Evolutionary conservation across 345 rosid species (phyloP).

Genomic region (Tarenaya hassleriana): DNA sequence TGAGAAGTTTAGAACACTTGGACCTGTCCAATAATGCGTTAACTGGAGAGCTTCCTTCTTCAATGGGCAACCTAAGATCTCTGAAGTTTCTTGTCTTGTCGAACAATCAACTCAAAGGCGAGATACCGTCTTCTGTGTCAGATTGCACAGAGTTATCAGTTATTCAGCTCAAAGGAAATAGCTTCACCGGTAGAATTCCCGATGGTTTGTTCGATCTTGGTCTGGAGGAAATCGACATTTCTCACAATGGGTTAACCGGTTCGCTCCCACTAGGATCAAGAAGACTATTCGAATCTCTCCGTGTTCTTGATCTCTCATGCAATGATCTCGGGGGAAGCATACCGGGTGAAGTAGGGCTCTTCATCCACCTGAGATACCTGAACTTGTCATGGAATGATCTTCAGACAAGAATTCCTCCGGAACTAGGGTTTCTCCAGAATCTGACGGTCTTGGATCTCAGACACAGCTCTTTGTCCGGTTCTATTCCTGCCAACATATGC

Average conservation of each 20-base stretch:
- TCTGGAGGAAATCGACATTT: slow-evolving; percentile 63
- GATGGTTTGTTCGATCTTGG: slow-evolving; percentile 59
- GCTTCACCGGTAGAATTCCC: slow-evolving; percentile 56
- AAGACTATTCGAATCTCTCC: slow-evolving; percentile 45
- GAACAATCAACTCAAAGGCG: slow-evolving; percentile 48
- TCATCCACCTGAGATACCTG: slow-evolving; percentile 51
- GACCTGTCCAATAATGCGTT: slow-evolving; percentile 62
- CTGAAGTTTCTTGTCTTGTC: slow-evolving; percentile 51
- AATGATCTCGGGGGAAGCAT: slow-evolving; percentile 59
- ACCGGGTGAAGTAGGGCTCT: slow-evolving; percentile 61
- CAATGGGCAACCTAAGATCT: slow-evolving; percentile 48
- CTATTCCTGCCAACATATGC: slow-evolving; percentile 60
- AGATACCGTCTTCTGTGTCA: slow-evolving; percentile 51
- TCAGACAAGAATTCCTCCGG: slow-evolving; percentile 46
- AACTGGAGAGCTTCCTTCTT: slow-evolving; percentile 52
- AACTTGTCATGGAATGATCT: slow-evolving; percentile 79
- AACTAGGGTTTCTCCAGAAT: slow-evolving; percentile 50
- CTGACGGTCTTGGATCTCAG: slow-evolving; percentile 71
- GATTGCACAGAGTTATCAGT: slow-evolving; percentile 42
- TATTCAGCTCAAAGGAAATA: slow-evolving; percentile 49
- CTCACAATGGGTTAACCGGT: slow-evolving; percentile 50
- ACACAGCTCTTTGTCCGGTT: slow-evolving; percentile 53
- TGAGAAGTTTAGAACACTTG: slow-evolving; percentile 43
- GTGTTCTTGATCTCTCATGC: slow-evolving; percentile 53
- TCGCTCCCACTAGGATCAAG: slow-evolving; percentile 60